Evolutionary conservation across 2,329 filamentous ascomycete species (phyloP).

Genomic region (Aspergillus clavatus): DNA sequence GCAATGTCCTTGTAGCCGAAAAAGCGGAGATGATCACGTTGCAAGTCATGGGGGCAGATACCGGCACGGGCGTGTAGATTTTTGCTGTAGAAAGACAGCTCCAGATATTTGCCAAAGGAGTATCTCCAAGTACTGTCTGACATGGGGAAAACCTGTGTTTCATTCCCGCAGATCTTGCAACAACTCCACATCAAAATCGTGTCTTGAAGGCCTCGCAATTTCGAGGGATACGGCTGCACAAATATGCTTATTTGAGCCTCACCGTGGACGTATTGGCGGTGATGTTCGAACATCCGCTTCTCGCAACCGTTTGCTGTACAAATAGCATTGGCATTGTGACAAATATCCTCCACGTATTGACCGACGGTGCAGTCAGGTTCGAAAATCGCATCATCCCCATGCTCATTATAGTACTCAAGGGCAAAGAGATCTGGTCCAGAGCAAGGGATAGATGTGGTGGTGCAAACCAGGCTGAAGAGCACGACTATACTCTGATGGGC

Average conservation of each 20-base stretch:
- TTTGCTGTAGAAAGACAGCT: constrained; percentile 91
- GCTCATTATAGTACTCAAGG: constrained; percentile 89
- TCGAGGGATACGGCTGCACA: constrained; percentile 68
- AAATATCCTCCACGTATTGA: constrained; percentile 90
- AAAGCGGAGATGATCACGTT: constrained; percentile 85
- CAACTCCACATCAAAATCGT: constrained; percentile 97
- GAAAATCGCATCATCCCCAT: constrained; percentile 64
- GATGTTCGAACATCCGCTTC: constrained; percentile 83
- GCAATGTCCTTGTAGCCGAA: constrained; percentile 85
- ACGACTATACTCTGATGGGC: constrained; percentile 96
- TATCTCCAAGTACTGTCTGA: constrained; percentile 96
- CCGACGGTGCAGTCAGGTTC: constrained; percentile 85
- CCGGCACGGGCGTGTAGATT: constrained; percentile 69
- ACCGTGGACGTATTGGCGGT: constrained; percentile 94
- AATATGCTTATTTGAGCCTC: constrained; percentile 90
- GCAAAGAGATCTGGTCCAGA: constrained; percentile 85
- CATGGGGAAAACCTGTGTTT: constrained; percentile 86
- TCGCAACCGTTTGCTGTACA: constrained; percentile 84
- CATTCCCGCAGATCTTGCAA: constrained; percentile 85
- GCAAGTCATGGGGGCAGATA: constrained; percentile 84
- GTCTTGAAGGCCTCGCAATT: constrained; percentile 61
- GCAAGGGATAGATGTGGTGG: constrained; percentile 87
- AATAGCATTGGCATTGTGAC: constrained; percentile 66
- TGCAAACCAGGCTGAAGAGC: constrained; percentile 89
- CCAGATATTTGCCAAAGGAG: constrained; percentile 97